Evolutionary conservation across 352 stramenopile genomes (phyloP), one percentile per base, ranked within the genome.

Genomic region (Globisporangium orthogonon): DNA sequence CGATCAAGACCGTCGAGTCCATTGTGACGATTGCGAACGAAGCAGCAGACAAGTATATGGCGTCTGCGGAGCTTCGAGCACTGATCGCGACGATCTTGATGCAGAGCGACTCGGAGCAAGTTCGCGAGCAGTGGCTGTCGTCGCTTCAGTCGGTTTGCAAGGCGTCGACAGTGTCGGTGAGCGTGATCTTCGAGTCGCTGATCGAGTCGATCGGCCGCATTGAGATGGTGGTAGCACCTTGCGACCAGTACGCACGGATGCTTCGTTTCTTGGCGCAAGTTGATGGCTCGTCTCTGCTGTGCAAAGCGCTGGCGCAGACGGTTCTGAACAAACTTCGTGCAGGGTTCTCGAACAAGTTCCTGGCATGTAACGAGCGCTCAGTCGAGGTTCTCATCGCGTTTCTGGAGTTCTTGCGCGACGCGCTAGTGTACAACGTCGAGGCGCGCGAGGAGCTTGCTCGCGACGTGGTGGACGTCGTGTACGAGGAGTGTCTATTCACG

Each of bases 401-500:
- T 33, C 65, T 94, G 53, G 83, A 94, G 48, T 87, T 90, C 61
- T 57, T 94, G 52, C 71, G 81, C 28, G 78, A 94, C 62, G 81
- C 88, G 23, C 48, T 94, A 9, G 58, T 76, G 7, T 67, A 74
- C 30, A 78, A 94, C 52, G 59, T 71, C 28, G 67, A 70, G 39
- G 65, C 87, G 9, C 69, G 79, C 46, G 62, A 69, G 23, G 69
- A 74, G 50, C 74, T 94, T 13, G 77, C 80, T 2, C 64, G 62
- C 7, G 71, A 87, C 18, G 78, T 94, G 41, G 74, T 93, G 7
- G 76, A 92, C 43, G 83, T 91, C 11, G 80, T 94, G 1, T 94
- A 91, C 52, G 83, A 94, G 39, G 76, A 92, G 48, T 90, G 83
- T 39, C 61, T 95, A 40, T 95, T 95, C 56, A 92, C 82, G 18